Evolutionary conservation across 768 basidiomycete species (phyloP), one percentile per base, ranked within the genome.

Genomic region (Lactarius evosmus): DNA sequence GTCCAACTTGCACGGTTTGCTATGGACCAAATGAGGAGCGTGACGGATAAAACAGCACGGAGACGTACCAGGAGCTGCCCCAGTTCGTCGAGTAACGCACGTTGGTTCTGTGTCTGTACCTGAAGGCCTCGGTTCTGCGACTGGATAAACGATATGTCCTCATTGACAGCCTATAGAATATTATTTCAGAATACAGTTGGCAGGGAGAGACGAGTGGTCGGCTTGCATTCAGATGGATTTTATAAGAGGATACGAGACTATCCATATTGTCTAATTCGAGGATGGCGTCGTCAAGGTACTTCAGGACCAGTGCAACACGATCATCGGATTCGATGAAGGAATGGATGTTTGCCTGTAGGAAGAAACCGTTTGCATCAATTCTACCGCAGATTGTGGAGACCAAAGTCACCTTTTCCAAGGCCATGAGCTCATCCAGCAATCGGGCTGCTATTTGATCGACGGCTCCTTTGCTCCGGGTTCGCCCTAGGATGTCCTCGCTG

Each of bases 241-340:
- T 96, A 78, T 98, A 98, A 0, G 95, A 89, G 0, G 91, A 91
- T 56, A 99, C 83, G 52, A 91, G 81, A 59, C 86, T 84, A 69
- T 97, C 95, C 84, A 98, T 90, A 61, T 82, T 86, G 71, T 98
- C 95, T 46, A 98, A 80, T 74, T 98, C 95, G 8, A 82, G 77
- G 36, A 98, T 76, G 4, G 95, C 93, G 38, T 94, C 90, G 62
- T 98, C 95, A 70, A 99, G 84, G 71, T 84, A 88, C 68, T 90
- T 91, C 72, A 97, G 75, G 32, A 99, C 95, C 9, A 88, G 77
- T 49, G 80, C 82, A 60, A 99, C 86, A 33, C 96, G 84, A 72
- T 98, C 95, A 73, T 99, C 97, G 9, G 90, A 90, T 75, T 98
- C 97, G 51, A 98, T 80, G 76, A 98, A 98, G 2, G 97, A 97